These are phyloP conservation scores for Selaginella moellendorffii DNA, from an alignment of 75 land plant genomes.

Conservation along the genomic window DNA sequence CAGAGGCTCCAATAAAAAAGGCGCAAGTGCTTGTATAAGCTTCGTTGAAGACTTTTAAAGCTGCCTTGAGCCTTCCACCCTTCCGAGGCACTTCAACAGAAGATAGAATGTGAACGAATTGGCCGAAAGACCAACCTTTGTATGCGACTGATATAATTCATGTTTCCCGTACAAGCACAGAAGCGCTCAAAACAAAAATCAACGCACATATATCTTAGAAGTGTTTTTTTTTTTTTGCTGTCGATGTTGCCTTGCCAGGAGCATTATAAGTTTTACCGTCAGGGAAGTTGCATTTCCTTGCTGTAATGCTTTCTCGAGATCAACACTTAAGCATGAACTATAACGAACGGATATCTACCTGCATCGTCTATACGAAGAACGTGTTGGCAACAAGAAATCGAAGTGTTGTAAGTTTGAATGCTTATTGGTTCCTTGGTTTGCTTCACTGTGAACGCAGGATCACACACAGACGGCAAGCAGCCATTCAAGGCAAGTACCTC, in stretches of 20 bases:
- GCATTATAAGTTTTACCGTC: constrained; percentile 19
- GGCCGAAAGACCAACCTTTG: constrained; percentile 15
- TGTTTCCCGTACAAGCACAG: not conserved
- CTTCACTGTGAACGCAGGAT: constrained; percentile 15
- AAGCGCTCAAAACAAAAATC: too few species aligned
- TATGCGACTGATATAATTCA: constrained; percentile 18
- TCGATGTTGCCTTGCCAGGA: constrained; percentile 19
- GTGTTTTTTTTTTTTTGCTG: constrained; percentile 19
- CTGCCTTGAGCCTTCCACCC: constrained; percentile 24
- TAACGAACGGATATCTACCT: constrained; percentile 5
- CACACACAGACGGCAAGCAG: not conserved
- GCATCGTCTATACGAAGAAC: constrained; percentile 24
- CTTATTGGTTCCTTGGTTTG: constrained; percentile 17
- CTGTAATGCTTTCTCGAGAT: constrained; percentile 17
- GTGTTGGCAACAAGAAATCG: constrained; percentile 25
- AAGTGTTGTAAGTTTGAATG: constrained; percentile 19
- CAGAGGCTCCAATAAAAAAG: constrained; percentile 25
- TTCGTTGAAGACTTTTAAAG: constrained; percentile 20
- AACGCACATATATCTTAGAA: constrained; percentile 13
- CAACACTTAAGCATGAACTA: not conserved
- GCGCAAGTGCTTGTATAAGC: constrained; percentile 18
- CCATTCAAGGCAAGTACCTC: constrained; percentile 15
- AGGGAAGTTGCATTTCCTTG: constrained; percentile 19
- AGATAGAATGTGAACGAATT: constrained; percentile 19
- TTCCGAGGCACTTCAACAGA: constrained; percentile 16